phyloP scores from a whole-genome alignment of 495 filamentous ascomycete species.

The Tricharina praecox region DNA sequence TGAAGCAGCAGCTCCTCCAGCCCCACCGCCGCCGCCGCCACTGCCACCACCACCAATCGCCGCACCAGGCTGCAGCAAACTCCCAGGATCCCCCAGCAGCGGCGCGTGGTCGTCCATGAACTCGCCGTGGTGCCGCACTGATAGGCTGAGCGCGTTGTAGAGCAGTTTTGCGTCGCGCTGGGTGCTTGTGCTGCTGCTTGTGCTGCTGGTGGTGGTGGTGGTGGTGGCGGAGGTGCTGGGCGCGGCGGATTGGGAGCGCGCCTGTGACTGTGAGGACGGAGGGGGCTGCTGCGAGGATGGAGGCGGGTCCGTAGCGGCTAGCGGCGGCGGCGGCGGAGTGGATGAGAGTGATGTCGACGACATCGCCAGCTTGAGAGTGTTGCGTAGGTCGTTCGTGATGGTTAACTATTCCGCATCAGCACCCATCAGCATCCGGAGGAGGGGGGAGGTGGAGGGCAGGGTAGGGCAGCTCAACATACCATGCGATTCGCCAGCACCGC shows the following conservation, averaged over 20 bases:
- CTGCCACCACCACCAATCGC: background rate
- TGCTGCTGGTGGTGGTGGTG: background rate
- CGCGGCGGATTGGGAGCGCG: background rate
- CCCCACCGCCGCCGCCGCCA: no score
- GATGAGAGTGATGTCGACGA: slow-evolving; percentile 40
- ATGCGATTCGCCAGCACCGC: slow-evolving; percentile 62
- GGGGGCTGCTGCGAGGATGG: slow-evolving; percentile 16
- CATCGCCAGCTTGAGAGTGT: slow-evolving; percentile 25
- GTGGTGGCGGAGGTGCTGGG: background rate
- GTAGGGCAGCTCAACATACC: slow-evolving; percentile 37
- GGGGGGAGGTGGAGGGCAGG: no score
- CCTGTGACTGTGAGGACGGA: slow-evolving; percentile 21
- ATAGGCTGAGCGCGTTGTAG: background rate
- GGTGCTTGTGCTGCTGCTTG: no score
- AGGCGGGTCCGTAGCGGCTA: background rate
- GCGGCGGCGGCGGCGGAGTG: slow-evolving; percentile 30
- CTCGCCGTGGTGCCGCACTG: slow-evolving; percentile 35
- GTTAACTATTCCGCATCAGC: slow-evolving; percentile 13
- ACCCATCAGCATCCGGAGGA: no score
- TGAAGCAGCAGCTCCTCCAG: no score
- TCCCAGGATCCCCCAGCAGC: slow-evolving; percentile 20
- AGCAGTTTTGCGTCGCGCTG: no score
- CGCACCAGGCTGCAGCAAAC: slow-evolving; percentile 14
- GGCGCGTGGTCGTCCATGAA: slow-evolving; percentile 62
- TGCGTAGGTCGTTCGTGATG: slow-evolving; percentile 12